These are phyloP conservation scores for Xylaria sp. DNA, from an alignment of 2,329 filamentous ascomycete species.

Conservation along the genomic window DNA sequence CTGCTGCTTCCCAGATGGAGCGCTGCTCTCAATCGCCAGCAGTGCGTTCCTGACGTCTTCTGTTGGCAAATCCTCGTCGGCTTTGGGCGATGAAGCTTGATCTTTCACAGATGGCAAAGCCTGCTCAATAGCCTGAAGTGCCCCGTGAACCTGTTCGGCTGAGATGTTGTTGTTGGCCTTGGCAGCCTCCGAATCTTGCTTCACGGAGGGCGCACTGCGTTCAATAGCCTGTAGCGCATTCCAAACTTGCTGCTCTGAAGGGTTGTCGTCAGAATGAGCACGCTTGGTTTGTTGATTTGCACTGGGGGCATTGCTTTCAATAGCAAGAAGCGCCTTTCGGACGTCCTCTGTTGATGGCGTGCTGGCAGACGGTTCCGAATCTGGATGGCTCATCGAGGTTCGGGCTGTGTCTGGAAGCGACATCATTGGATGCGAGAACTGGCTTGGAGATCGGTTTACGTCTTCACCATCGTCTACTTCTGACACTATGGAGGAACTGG, in stretches of 20 bases:
- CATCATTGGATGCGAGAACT: background rate
- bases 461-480: background rate
- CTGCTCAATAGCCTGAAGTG: background rate
- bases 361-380: background rate
- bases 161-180: background rate
- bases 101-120: background rate
- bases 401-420: background rate
- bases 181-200: background rate
- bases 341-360: background rate
- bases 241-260: background rate
- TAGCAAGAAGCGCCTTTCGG: background rate
- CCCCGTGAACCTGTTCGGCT: background rate
- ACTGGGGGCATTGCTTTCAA: background rate
- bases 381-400: background rate
- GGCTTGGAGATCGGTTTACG: background rate
- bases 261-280: background rate
- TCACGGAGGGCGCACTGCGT: background rate
- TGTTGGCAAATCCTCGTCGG: background rate
- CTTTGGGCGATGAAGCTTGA: background rate
- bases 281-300: background rate
- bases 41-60: background rate
- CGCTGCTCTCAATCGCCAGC: background rate
- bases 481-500: background rate
- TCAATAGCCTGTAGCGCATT: background rate
- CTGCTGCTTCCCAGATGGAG: background rate